A percentile compares a stretch with the other conserved stretches of the same genome.
Conservation (phyloP, 2,329 filamentous ascomycete species). For the Cadophora malorum region DNA sequence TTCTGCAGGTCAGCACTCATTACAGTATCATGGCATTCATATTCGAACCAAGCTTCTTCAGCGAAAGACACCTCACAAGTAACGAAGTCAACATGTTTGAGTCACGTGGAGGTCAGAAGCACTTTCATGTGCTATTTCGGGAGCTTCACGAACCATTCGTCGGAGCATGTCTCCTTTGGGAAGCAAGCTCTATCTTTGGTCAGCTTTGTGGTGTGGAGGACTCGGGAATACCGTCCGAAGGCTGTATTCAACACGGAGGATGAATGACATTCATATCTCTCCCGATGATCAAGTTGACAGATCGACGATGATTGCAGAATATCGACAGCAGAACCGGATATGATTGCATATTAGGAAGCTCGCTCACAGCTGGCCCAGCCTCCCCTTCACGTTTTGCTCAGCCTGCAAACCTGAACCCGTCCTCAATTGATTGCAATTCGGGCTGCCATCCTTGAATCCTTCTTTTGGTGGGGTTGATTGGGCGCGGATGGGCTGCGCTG, state of each 20-base stretch:
- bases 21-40: not conserved
- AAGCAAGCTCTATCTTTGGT: slow-evolving; percentile 22
- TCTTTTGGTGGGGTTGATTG: slow-evolving; percentile 27
- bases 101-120: slow-evolving; percentile 6
- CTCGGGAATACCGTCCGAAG: slow-evolving; percentile 31
- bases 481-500: slow-evolving; percentile 28
- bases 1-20: not conserved
- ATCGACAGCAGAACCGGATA: not conserved
- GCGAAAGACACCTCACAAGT: not conserved
- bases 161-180: slow-evolving; percentile 29
- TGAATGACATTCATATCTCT: slow-evolving; percentile 20
- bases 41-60: not conserved
- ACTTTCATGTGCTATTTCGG: slow-evolving; percentile 15
- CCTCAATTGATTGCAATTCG: slow-evolving; percentile 14
- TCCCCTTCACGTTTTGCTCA: slow-evolving; percentile 15
- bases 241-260: slow-evolving; percentile 32
- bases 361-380: not conserved
- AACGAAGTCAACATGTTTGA: not conserved
- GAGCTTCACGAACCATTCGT: slow-evolving; percentile 8
- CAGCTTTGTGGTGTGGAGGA: slow-evolving; percentile 26
- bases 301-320: slow-evolving; percentile 9
- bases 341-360: slow-evolving; percentile 7
- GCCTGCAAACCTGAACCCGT: not conserved
- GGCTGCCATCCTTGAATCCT: slow-evolving; percentile 8
- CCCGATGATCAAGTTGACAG: slow-evolving; percentile 15